A percentile compares a stretch with the other conserved stretches of the same genome.
These are phyloP conservation scores for Picea abies DNA, from an alignment of 83 land plant genomes.

Conservation along the genomic window DNA sequence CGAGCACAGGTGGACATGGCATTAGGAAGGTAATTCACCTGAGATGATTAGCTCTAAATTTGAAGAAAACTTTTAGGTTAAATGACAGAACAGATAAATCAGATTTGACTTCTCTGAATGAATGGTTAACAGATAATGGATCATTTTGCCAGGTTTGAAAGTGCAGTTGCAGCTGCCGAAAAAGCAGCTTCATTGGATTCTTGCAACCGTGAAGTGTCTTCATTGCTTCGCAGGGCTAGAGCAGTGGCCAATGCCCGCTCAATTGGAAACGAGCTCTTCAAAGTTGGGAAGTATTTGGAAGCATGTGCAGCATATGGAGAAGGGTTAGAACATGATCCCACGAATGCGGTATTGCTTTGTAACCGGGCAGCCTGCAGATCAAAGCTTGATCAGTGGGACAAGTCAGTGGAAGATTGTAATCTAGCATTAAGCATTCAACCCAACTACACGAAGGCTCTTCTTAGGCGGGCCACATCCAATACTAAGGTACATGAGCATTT, in stretches of 20 bases:
- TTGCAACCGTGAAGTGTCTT: slow-evolving; percentile 51
- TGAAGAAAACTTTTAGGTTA: neutral
- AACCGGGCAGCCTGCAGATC: slow-evolving; percentile 93
- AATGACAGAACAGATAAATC: slow-evolving; percentile 10
- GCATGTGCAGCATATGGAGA: slow-evolving; percentile 90
- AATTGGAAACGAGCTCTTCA: slow-evolving; percentile 86
- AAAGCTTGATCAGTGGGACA: slow-evolving; percentile 81
- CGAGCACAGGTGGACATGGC: slow-evolving; percentile 82
- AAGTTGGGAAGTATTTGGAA: slow-evolving; percentile 72
- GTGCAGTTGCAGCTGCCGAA: slow-evolving; percentile 74
- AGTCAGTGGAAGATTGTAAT: slow-evolving; percentile 79
- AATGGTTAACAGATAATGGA: neutral
- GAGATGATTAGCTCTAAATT: too few relatives aligned
- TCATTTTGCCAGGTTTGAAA: slow-evolving; percentile 79
- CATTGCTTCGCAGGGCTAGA: slow-evolving; percentile 56
- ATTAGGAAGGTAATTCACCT: slow-evolving; percentile 47
- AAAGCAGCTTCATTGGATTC: slow-evolving; percentile 66
- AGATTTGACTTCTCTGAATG: too few relatives aligned
- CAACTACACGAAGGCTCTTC: slow-evolving; percentile 81
- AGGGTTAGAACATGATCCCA: slow-evolving; percentile 77
- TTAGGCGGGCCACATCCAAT: slow-evolving; percentile 78
- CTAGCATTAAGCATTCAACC: slow-evolving; percentile 78
- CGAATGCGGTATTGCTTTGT: slow-evolving; percentile 77
- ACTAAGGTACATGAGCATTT: too few relatives aligned
- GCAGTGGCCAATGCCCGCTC: slow-evolving; percentile 67